Evolutionary conservation across 208 protist species (phyloP).

Genomic region (Balamuthia mandrillaris): DNA sequence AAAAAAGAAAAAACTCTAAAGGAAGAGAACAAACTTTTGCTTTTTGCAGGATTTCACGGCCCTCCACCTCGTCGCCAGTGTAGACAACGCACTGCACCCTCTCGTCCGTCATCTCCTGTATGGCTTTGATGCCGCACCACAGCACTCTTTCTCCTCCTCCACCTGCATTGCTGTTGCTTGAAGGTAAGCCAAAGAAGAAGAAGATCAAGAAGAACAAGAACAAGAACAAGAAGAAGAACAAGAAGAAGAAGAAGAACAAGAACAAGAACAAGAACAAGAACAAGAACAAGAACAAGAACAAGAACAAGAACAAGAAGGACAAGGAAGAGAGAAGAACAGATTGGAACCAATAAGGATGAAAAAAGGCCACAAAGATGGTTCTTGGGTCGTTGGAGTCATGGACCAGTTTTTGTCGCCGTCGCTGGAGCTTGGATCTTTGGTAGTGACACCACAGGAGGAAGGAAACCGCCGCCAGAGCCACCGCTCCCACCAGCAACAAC

Average conservation of each 20-base stretch:
- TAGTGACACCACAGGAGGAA: no score
- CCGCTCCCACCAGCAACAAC: no score
- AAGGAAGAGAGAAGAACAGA: background rate
- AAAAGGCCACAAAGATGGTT: background rate
- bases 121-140: constrained; percentile 78
- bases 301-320: background rate
- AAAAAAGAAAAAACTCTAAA: no score
- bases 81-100: constrained; percentile 49
- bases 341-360: background rate
- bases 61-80: constrained; percentile 55
- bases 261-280: background rate
- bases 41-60: constrained; percentile 47
- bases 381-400: no score
- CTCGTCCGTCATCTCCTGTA: background rate
- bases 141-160: constrained; percentile 94
- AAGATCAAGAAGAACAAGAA: background rate
- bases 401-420: no score
- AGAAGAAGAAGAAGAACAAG: background rate
- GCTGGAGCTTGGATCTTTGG: no score
- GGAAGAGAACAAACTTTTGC: background rate
- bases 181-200: background rate
- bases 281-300: background rate
- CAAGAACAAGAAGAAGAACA: background rate
- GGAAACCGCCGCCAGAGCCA: no score
- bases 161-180: constrained; percentile 74